Percentiles rank a stretch among this genome's conserved stretches.
These are phyloP conservation scores for Musa acuminata DNA, from an alignment of 176 grass and related monocot genomes.

Conservation along the genomic window DNA sequence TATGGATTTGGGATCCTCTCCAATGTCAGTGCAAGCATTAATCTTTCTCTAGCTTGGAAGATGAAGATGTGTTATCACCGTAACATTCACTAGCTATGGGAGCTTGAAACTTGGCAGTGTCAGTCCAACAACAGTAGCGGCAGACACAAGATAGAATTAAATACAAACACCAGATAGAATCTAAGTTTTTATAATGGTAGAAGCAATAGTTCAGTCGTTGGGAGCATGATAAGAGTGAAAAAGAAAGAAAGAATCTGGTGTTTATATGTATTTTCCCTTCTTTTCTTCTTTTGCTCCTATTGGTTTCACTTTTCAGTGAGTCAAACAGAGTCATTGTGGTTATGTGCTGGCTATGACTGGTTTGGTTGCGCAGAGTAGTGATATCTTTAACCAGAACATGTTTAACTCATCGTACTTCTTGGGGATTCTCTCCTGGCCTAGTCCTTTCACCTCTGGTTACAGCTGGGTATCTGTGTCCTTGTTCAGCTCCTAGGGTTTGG, in stretches of 20 bases:
- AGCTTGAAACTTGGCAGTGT: too few relatives aligned
- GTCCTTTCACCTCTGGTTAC: constrained; percentile 29
- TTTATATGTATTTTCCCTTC: too few relatives aligned
- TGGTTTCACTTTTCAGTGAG: constrained; percentile 11
- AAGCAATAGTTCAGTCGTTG: too few relatives aligned
- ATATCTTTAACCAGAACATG: constrained; percentile 7
- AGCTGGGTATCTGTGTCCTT: constrained; percentile 23
- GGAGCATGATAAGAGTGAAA: too few relatives aligned
- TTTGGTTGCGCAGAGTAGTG: constrained; percentile 6
- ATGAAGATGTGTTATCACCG: too few relatives aligned
- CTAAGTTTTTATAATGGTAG: neutral
- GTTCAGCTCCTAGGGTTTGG: constrained; percentile 1
- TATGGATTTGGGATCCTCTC: neutral
- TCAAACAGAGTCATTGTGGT: constrained; percentile 16
- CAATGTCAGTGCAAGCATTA: neutral
- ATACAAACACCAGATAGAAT: neutral
- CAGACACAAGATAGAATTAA: too few relatives aligned
- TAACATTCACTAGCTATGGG: too few relatives aligned
- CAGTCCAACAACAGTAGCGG: too few relatives aligned
- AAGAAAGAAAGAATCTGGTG: too few relatives aligned
- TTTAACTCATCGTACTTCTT: neutral
- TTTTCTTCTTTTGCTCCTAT: too few relatives aligned
- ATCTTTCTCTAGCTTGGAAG: too few relatives aligned
- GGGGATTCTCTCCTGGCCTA: constrained; percentile 4
- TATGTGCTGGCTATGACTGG: neutral